These are phyloP conservation scores for Byssothecium circinans DNA, from an alignment of 2,329 filamentous ascomycete species.

Conservation along the genomic window DNA sequence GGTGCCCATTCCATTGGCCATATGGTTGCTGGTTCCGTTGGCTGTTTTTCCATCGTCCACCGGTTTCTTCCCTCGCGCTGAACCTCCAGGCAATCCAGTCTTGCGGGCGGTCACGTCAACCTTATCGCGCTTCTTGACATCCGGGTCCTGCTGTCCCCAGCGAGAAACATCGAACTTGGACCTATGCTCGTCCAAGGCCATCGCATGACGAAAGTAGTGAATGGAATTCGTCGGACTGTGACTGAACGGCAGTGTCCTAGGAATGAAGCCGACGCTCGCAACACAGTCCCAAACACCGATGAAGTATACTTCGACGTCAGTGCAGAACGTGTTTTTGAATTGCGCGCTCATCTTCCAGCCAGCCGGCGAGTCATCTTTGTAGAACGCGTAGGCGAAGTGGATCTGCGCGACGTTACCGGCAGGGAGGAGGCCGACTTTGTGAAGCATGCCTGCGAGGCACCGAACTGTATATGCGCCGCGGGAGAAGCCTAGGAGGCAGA, in stretches of 20 bases:
- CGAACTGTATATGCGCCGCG: conserved; percentile 51
- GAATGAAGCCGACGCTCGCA: conserved; percentile 48
- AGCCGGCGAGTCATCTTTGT: conserved; percentile 46
- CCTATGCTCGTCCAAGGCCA: conserved; percentile 49
- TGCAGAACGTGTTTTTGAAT: conserved; percentile 52
- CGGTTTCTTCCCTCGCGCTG: background rate
- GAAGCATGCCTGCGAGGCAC: conserved; percentile 72
- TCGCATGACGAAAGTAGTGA: conserved; percentile 48
- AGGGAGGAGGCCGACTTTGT: conserved; percentile 73
- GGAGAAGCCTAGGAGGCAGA: conserved; percentile 50
- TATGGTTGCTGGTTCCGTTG: too few relatives aligned
- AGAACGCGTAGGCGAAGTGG: conserved; percentile 48
- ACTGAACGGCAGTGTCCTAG: conserved; percentile 46
- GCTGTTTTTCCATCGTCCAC: too few relatives aligned
- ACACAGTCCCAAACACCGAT: conserved; percentile 49
- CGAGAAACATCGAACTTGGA: conserved; percentile 49
- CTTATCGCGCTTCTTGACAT: conserved; percentile 1
- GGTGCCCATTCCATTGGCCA: too few relatives aligned
- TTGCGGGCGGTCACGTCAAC: conserved; percentile 13
- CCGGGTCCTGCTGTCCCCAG: conserved; percentile 36
- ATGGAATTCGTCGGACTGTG: conserved; percentile 47
- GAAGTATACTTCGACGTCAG: conserved; percentile 47
- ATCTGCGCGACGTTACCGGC: conserved; percentile 17
- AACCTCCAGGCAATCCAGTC: conserved; percentile 4
- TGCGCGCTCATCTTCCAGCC: conserved; percentile 48